Conservation (phyloP, 148 eudicot species). For the Rheum nobile region DNA sequence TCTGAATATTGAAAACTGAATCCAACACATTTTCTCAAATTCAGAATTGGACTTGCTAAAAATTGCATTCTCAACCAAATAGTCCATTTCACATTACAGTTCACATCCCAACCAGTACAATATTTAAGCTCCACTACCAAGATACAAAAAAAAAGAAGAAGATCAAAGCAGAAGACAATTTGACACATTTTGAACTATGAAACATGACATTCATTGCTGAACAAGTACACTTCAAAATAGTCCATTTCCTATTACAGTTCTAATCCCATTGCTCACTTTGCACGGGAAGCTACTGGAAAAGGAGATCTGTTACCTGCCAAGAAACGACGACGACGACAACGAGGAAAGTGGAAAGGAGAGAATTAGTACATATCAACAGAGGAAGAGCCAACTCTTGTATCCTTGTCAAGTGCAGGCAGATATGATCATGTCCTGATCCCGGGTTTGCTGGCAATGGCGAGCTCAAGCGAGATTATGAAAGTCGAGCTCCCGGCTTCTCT, state of each 20-base stretch:
- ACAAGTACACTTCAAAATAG: not conserved
- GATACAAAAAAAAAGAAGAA: no score
- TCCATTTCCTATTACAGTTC: not conserved
- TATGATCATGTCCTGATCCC: not conserved
- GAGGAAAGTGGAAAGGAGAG: not conserved
- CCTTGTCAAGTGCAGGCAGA: not conserved
- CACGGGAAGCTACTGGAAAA: not conserved
- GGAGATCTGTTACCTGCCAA: not conserved
- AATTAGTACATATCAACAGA: constrained; percentile 6
- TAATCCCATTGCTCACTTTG: constrained; percentile 6
- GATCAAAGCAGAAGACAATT: not conserved
- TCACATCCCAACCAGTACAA: no score
- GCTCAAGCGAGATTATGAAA: constrained; percentile 63
- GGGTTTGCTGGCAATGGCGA: constrained; percentile 41
- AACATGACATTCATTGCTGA: not conserved
- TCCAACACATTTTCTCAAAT: no score
- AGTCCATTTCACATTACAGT: no score
- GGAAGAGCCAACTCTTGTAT: not conserved
- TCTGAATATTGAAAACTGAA: no score
- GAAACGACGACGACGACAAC: not conserved
- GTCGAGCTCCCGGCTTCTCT: constrained; percentile 66
- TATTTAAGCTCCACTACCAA: no score
- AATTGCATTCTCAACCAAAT: no score
- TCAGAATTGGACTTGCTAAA: no score
- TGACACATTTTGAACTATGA: not conserved